These are phyloP conservation scores for Phtheirospermum japonicum DNA, from an alignment of 257 asterid genomes.

Conservation along the genomic window DNA sequence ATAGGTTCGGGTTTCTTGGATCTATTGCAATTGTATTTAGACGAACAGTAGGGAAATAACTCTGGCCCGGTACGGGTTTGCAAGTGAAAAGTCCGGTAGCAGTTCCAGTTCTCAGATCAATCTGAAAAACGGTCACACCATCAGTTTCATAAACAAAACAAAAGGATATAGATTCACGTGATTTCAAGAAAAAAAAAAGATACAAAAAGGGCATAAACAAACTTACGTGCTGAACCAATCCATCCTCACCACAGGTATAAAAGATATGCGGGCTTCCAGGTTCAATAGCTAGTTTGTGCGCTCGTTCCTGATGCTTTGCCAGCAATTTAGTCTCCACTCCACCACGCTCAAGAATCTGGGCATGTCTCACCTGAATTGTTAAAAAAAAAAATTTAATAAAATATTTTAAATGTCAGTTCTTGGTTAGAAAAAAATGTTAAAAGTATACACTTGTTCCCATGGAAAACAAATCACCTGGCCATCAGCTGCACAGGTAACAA, in stretches of 20 bases:
- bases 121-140: slow-evolving; percentile 37
- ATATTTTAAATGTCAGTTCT: slow-evolving; percentile 9
- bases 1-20: slow-evolving; percentile 84
- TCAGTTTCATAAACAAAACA: slow-evolving; percentile 17
- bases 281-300: slow-evolving; percentile 79
- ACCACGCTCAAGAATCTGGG: slow-evolving; percentile 64
- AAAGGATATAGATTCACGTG: slow-evolving; percentile 9
- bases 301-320: slow-evolving; percentile 64
- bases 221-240: slow-evolving; percentile 88
- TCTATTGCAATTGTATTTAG: slow-evolving; percentile 76
- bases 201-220: background rate
- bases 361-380: slow-evolving; percentile 65
- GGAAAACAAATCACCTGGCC: slow-evolving; percentile 61
- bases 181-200: background rate
- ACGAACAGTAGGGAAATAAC: slow-evolving; percentile 35
- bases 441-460: slow-evolving; percentile 1
- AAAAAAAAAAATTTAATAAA: slow-evolving; percentile 17
- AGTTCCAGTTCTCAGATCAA: slow-evolving; percentile 74
- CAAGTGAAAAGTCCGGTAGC: slow-evolving; percentile 73
- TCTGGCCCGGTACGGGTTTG: slow-evolving; percentile 39
- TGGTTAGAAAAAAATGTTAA: background rate
- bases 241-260: slow-evolving; percentile 94
- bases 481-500: slow-evolving; percentile 94
- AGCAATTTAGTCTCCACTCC: slow-evolving; percentile 70
- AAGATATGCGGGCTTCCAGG: slow-evolving; percentile 83